phyloP scores from a whole-genome alignment of 2,329 filamentous ascomycete species.

The Akanthomyces lecanii region DNA sequence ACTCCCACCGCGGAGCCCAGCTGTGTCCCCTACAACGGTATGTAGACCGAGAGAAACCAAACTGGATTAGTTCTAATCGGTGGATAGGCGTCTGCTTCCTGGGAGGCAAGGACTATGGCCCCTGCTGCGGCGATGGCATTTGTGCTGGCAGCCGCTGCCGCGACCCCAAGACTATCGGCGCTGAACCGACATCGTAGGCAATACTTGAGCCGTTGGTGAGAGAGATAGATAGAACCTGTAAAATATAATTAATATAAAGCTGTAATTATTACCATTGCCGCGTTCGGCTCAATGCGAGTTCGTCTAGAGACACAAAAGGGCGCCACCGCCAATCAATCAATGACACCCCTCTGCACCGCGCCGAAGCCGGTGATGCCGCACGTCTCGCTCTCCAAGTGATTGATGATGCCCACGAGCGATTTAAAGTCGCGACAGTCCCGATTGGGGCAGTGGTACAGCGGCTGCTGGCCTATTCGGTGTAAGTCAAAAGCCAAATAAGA shows the following conservation, averaged over 20 bases:
- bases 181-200: background rate
- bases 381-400: slow-evolving; percentile 42
- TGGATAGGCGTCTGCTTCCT: background rate
- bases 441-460: slow-evolving; percentile 39
- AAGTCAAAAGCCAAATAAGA: background rate
- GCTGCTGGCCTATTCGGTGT: slow-evolving; percentile 31
- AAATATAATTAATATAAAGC: background rate
- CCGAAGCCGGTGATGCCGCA: slow-evolving; percentile 37
- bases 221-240: too few relatives aligned
- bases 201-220: too few relatives aligned
- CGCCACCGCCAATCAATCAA: slow-evolving; percentile 31
- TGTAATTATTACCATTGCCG: too few relatives aligned
- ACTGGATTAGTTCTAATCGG: background rate
- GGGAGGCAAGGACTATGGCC: background rate
- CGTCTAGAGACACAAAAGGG: slow-evolving; percentile 46
- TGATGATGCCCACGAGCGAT: slow-evolving; percentile 36
- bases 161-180: background rate
- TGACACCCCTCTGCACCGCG: slow-evolving; percentile 27
- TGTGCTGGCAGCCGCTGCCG: background rate
- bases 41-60: background rate
- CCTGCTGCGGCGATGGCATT: background rate
- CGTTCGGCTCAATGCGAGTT: background rate
- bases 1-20: background rate
- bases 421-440: slow-evolving; percentile 35
- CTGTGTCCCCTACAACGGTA: background rate